phyloP scores from a whole-genome alignment of 176 grass and related monocot species.

The Neostapfia colusana region DNA sequence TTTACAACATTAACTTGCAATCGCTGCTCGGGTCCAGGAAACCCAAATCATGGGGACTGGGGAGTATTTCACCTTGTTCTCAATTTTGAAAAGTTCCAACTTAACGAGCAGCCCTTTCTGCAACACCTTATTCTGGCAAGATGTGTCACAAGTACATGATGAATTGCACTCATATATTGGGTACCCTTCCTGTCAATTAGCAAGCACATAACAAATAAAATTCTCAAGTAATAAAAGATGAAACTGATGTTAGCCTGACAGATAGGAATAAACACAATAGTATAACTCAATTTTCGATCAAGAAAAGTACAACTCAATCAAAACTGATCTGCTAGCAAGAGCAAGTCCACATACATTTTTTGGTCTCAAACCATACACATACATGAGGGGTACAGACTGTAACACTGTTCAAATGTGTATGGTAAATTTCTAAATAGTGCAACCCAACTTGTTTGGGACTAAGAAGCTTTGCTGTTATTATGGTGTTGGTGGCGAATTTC shows the following conservation, averaged over 20 bases:
- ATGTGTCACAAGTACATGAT: slow-evolving; percentile 63
- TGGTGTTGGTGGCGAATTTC: too few species aligned
- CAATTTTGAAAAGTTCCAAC: slow-evolving; percentile 89
- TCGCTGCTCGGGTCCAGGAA: not conserved
- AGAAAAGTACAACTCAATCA: not conserved
- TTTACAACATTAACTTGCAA: slow-evolving; percentile 32
- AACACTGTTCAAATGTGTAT: too few species aligned
- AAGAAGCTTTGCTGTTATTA: too few species aligned
- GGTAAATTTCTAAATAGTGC: too few species aligned
- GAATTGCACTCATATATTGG: slow-evolving; percentile 88
- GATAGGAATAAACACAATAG: not conserved
- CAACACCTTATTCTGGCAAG: slow-evolving; percentile 89
- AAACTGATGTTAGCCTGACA: not conserved
- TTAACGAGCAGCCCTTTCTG: slow-evolving; percentile 84
- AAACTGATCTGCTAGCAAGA: slow-evolving; percentile 9
- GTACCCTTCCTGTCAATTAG: slow-evolving; percentile 71
- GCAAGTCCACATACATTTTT: slow-evolving; percentile 15
- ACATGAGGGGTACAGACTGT: not conserved
- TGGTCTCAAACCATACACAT: not conserved
- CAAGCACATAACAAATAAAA: not conserved
- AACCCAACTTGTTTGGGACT: too few species aligned
- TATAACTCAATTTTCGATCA: not conserved
- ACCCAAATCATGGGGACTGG: slow-evolving; percentile 11
- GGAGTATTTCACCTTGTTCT: slow-evolving; percentile 67
- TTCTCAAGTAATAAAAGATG: not conserved